phyloP scores from a whole-genome alignment of 2,329 filamentous ascomycete species.

The Fusarium acutatum region DNA sequence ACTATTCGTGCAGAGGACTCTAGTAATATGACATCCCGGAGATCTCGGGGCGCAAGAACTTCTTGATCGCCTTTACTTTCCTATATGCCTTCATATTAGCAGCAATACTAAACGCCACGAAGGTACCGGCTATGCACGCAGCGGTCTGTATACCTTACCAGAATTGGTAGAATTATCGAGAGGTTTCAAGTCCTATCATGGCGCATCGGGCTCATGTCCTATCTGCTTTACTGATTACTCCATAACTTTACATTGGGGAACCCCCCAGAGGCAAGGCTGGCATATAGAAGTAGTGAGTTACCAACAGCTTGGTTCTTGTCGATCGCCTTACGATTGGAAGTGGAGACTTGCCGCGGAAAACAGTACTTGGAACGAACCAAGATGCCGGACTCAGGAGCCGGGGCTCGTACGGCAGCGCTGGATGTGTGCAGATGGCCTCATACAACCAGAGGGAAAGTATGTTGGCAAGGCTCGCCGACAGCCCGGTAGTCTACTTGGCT shows the following conservation, averaged over 20 bases:
- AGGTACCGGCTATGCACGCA: not conserved
- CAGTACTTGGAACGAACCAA: not conserved
- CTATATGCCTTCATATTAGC: not conserved
- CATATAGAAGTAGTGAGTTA: not conserved
- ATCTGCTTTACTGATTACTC: conserved; percentile 13
- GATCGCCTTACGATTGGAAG: conserved; percentile 15
- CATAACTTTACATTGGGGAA: not conserved
- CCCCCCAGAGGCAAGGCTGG: not conserved
- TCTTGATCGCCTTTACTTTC: not conserved
- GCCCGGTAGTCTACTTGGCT: not conserved
- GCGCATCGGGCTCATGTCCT: not conserved
- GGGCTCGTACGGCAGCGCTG: conserved; percentile 1
- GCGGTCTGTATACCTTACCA: not conserved
- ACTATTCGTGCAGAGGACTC: not conserved
- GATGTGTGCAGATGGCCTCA: not conserved
- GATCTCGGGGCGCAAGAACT: not conserved
- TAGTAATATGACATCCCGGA: not conserved
- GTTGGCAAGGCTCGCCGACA: not conserved
- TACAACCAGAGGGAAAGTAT: not conserved
- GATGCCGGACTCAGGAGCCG: not conserved
- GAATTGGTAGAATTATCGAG: not conserved
- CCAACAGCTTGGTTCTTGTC: not conserved
- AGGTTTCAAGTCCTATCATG: not conserved
- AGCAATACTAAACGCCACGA: not conserved
- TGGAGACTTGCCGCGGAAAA: not conserved